Conservation (phyloP, 352 stramenopile genomes). For the Blastocystis sp. region DNA sequence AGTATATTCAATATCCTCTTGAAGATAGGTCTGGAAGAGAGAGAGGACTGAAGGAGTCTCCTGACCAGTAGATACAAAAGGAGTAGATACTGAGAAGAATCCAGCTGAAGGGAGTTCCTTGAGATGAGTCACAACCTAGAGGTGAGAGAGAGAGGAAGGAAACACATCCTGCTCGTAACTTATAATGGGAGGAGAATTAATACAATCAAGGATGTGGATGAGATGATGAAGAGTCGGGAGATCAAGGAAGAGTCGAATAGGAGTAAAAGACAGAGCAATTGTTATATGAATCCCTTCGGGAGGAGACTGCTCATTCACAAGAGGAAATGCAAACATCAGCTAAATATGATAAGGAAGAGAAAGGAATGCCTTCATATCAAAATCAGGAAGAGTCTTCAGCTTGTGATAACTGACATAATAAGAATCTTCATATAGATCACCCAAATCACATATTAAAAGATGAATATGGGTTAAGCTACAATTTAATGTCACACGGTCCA, state of each 20-base stretch:
- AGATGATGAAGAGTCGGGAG: background rate
- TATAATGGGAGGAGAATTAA: background rate
- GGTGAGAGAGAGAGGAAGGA: no score
- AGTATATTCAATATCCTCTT: background rate
- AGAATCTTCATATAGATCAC: background rate
- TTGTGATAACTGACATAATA: constrained; percentile 3
- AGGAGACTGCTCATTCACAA: background rate
- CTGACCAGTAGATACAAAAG: background rate
- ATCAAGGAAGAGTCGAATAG: background rate
- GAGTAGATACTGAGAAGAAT: background rate
- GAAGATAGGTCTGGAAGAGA: background rate
- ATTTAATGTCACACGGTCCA: background rate
- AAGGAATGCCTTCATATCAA: background rate
- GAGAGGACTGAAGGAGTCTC: background rate
- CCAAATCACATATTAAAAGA: constrained; percentile 7
- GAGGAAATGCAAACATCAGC: constrained; percentile 31
- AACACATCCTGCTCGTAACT: constrained; percentile 45
- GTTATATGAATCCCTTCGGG: constrained; percentile 16
- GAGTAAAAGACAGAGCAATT: background rate
- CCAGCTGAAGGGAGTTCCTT: background rate
- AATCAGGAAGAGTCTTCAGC: constrained; percentile 17
- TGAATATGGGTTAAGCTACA: background rate
- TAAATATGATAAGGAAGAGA: background rate
- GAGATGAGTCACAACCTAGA: background rate
- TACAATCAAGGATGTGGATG: background rate